Conservation (phyloP, 2,329 filamentous ascomycete species). For the Diaporthe ilicicola region DNA sequence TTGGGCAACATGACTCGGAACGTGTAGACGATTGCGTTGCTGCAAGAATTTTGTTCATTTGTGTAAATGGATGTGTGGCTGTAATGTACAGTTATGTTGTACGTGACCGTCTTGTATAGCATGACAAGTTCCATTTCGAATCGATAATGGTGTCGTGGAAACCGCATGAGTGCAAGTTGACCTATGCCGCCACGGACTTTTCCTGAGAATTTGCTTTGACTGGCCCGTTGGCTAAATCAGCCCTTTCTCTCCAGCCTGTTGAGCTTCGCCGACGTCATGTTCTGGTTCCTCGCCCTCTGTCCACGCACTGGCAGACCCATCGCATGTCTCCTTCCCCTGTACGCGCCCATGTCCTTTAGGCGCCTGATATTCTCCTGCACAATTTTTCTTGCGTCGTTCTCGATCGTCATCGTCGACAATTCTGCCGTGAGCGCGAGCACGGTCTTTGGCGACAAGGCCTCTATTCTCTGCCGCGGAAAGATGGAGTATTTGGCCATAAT, state of each 20-base stretch:
- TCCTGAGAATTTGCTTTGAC: too few relatives aligned
- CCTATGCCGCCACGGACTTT: neutral
- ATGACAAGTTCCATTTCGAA: neutral
- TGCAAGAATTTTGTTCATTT: neutral
- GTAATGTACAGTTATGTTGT: slow-evolving; percentile 18
- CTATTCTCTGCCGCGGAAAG: slow-evolving; percentile 82
- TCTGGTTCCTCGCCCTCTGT: slow-evolving; percentile 85
- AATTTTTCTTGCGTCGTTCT: slow-evolving; percentile 82
- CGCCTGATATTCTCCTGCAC: slow-evolving; percentile 86
- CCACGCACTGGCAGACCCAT: slow-evolving; percentile 92
- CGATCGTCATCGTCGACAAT: slow-evolving; percentile 90
- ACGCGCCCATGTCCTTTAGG: slow-evolving; percentile 89
- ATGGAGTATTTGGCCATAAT: slow-evolving; percentile 92
- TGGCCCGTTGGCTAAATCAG: slow-evolving; percentile 37
- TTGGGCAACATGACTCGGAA: too few relatives aligned
- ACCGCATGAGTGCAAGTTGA: too few relatives aligned
- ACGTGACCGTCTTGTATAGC: neutral
- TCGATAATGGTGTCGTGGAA: neutral
- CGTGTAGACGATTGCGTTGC: neutral
- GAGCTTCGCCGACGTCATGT: slow-evolving; percentile 66
- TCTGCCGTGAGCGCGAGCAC: slow-evolving; percentile 85
- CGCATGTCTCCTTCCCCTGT: slow-evolving; percentile 88
- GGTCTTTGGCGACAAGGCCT: slow-evolving; percentile 77
- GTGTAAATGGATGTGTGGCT: neutral
- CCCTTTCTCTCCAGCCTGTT: slow-evolving; percentile 63